Evolutionary conservation across 805 yeast species (phyloP).

Genomic region (Saccharomycopsis sp.): DNA sequence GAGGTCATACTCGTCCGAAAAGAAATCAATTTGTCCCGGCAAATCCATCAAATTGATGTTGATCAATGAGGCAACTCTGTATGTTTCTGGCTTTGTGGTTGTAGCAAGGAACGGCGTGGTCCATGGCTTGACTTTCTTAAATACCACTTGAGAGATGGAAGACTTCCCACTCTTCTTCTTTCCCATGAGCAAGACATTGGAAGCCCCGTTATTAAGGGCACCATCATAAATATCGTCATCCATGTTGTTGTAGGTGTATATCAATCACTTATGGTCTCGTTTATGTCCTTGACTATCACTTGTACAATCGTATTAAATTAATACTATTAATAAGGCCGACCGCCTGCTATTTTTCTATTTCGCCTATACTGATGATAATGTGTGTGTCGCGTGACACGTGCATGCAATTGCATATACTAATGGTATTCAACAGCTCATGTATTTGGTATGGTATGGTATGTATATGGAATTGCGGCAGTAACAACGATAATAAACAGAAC

Average conservation of each 20-base stretch:
- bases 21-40: constrained; percentile 88
- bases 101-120: constrained; percentile 88
- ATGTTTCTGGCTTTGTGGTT: constrained; percentile 83
- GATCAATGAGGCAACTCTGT: constrained; percentile 74
- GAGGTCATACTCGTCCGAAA: constrained; percentile 52
- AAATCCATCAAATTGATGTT: constrained; percentile 87
- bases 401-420: not conserved
- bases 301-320: no score
- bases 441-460: no score
- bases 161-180: constrained; percentile 74
- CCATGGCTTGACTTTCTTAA: constrained; percentile 92
- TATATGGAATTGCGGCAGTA: not conserved
- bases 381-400: not conserved
- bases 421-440: no score
- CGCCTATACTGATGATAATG: not conserved
- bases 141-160: constrained; percentile 91
- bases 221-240: not conserved
- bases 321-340: no score
- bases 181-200: constrained; percentile 20
- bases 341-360: no score
- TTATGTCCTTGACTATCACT: no score
- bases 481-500: not conserved
- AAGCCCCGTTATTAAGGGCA: not conserved
- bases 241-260: not conserved
- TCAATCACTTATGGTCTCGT: no score